These are phyloP conservation scores for Rachicladosporium sp. DNA, from an alignment of 2,329 filamentous ascomycete species.

Conservation along the genomic window DNA sequence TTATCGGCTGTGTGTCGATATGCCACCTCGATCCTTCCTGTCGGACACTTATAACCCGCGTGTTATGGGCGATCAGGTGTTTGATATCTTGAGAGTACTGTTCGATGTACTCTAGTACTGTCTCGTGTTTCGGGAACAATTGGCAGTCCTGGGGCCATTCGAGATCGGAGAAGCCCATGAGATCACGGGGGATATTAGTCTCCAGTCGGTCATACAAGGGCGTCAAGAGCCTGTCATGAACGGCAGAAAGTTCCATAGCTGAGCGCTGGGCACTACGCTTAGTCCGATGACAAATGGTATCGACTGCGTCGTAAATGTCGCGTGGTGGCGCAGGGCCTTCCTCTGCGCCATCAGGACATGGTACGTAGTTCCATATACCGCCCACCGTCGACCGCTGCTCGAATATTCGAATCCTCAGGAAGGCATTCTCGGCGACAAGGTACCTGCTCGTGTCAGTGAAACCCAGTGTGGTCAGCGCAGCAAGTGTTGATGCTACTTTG, in stretches of 20 bases:
- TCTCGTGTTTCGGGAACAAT: slow-evolving; percentile 61
- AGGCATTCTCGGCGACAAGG: slow-evolving; percentile 57
- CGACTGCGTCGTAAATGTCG: too few species aligned
- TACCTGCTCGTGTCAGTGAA: slow-evolving; percentile 37
- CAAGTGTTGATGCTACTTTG: slow-evolving; percentile 39
- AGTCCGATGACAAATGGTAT: too few species aligned
- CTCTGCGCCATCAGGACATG: slow-evolving; percentile 17
- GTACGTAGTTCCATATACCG: slow-evolving; percentile 76
- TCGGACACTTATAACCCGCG: slow-evolving; percentile 52
- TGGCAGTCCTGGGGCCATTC: slow-evolving; percentile 41
- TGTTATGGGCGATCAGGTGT: slow-evolving; percentile 56
- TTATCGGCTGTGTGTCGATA: slow-evolving; percentile 23
- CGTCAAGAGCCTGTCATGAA: slow-evolving; percentile 36
- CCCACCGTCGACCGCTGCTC: slow-evolving; percentile 69
- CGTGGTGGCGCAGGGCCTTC: too few species aligned
- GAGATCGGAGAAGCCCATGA: slow-evolving; percentile 71
- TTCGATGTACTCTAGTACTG: slow-evolving; percentile 62
- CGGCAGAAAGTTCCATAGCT: too few species aligned
- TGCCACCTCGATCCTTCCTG: slow-evolving; percentile 40
- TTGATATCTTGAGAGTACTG: slow-evolving; percentile 57
- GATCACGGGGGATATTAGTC: slow-evolving; percentile 68
- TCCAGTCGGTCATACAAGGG: slow-evolving; percentile 74
- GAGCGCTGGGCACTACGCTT: too few species aligned
- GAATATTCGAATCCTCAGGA: slow-evolving; percentile 61
- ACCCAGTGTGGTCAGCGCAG: too few species aligned